Percentiles rank a stretch among this genome's conserved stretches.
These are phyloP conservation scores for Xylaria sp. DNA, from an alignment of 2,329 filamentous ascomycete species.

Conservation along the genomic window DNA sequence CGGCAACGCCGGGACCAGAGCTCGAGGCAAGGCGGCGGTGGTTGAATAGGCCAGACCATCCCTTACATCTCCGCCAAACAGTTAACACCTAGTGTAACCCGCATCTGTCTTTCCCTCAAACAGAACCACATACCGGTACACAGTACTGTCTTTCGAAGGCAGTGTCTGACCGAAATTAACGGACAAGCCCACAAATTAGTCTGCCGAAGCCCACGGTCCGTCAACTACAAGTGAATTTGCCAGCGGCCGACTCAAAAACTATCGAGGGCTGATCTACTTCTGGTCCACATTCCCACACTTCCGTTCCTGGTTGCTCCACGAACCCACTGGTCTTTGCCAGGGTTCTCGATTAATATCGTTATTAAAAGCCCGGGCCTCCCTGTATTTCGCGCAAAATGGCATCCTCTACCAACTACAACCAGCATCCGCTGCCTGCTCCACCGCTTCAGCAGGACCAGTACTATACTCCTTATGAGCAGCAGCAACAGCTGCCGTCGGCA, in stretches of 20 bases:
- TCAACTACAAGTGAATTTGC: constrained; percentile 23
- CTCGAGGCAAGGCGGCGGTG: constrained; percentile 1
- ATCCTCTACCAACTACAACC: constrained; percentile 37
- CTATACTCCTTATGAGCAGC: constrained; percentile 23
- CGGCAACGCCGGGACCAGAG: no score
- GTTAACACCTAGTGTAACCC: constrained; percentile 13
- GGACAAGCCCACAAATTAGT: constrained; percentile 14
- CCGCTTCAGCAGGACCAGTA: constrained; percentile 34
- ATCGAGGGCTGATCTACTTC: constrained; percentile 30
- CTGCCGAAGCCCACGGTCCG: constrained; percentile 11
- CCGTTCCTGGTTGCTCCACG: constrained; percentile 35
- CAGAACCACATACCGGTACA: background rate
- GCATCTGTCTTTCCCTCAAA: constrained; percentile 22
- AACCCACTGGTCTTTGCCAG: constrained; percentile 31
- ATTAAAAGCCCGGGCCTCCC: constrained; percentile 35
- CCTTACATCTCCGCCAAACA: constrained; percentile 20
- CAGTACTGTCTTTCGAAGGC: constrained; percentile 2
- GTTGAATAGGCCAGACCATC: constrained; percentile 13
- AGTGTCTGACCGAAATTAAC: constrained; percentile 23
- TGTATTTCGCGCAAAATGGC: constrained; percentile 39
- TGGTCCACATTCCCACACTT: constrained; percentile 36
- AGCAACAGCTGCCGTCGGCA: constrained; percentile 23
- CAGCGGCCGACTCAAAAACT: constrained; percentile 28
- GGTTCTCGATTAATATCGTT: constrained; percentile 27
- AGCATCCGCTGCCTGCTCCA: constrained; percentile 40